Evolutionary conservation across 2,329 filamentous ascomycete genomes (phyloP), one percentile per base, ranked within the genome.

Genomic region (Leptographium radiaticola): DNA sequence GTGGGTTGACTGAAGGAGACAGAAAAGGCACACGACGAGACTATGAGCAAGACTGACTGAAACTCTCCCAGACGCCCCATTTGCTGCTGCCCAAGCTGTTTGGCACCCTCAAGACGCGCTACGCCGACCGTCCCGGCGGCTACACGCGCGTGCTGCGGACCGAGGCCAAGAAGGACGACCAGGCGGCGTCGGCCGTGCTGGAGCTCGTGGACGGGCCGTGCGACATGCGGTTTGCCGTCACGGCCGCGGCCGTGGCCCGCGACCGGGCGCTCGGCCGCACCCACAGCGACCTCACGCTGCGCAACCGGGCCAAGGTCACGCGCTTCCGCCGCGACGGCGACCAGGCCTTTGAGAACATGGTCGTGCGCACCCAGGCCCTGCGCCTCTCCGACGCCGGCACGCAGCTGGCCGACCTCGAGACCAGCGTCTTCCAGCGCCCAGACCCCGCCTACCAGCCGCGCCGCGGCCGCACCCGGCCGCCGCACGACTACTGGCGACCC

Each of bases 131-230:
- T 49, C 86, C 87, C 1, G 93, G 93, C 58, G 93, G 93, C 54
- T 98, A 97, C 76, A 98, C 93, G 18, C 87, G 93, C 45, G 87
- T 98, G 12, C 81, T 96, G 49, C 87, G 89, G 61, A 89, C 94
- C 59, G 91, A 97, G 70, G 87, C 93, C 55, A 80, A 86, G 63
- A 78, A 80, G 64, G 75, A 76, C 67, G 91, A 97, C 68, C 89
- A 96, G 71, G 91, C 87, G 10, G 80, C 84, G 59, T 90, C 86
- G 38, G 91, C 93, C 25, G 90, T 98, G 59, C 83, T 98, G 49
- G 89, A 97, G 71, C 80, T 98, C 36, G 90, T 98, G 57, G 93
- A 98, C 69, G 90, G 91, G 39, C 89, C 89, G 38, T 86, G 84
- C 67, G 93, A 98, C 70, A 87, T 95, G 74, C 86, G 90, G 38